Conservation (phyloP, 2,329 filamentous ascomycete genomes). For the Chrysoporthe deuterocubensis region DNA sequence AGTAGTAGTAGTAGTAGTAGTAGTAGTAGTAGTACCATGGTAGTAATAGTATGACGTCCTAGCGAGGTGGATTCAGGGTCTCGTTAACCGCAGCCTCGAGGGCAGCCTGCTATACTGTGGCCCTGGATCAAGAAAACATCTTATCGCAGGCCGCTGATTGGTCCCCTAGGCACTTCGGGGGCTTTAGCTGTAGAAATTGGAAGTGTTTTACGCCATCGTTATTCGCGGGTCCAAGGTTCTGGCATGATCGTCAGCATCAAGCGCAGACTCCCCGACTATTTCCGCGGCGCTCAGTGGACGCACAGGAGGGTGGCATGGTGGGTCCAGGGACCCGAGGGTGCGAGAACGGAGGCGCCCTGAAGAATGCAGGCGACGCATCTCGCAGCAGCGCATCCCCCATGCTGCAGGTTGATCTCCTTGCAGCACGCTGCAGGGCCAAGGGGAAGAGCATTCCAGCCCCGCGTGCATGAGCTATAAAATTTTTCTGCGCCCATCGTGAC, state of each 20-base stretch:
- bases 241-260: not conserved
- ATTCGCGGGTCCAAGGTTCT: constrained; percentile 4
- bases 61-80: not conserved
- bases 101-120: not conserved
- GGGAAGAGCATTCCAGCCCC: not conserved
- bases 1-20: not conserved
- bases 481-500: not conserved
- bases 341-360: not conserved
- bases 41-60: not conserved
- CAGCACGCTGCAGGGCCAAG: not conserved
- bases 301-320: not conserved
- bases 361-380: not conserved
- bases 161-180: not conserved
- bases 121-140: constrained; percentile 4
- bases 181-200: constrained; percentile 27
- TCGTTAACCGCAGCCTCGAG: not conserved
- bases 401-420: not conserved
- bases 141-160: constrained; percentile 28
- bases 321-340: not conserved
- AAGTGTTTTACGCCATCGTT: constrained; percentile 24
- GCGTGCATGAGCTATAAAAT: not conserved
- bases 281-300: not conserved
- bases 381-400: no score
- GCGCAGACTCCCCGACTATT: not conserved
- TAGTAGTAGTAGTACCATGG: not conserved